A percentile compares a stretch with the other conserved stretches of the same genome.
phyloP scores from a whole-genome alignment of 176 grass and related monocot species.

The Eleusine indica region DNA sequence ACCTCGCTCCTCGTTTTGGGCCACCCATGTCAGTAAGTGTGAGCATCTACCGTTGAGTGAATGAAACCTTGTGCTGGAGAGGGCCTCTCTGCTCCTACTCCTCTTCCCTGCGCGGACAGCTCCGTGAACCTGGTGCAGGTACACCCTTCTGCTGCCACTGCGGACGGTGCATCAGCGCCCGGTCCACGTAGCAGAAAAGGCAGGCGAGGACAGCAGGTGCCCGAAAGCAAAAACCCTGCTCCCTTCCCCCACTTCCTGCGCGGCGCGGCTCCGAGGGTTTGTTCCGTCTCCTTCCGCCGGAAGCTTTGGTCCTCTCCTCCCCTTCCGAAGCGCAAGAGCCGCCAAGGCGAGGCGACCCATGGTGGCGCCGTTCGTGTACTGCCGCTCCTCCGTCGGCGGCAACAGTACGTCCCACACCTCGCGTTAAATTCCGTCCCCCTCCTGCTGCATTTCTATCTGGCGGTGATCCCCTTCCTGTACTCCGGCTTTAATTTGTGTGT shows the following conservation, averaged over 20 bases:
- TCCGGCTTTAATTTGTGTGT: not conserved
- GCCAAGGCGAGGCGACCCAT: not conserved
- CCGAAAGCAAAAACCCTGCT: not conserved
- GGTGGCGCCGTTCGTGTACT: not conserved
- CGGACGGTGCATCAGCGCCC: not conserved
- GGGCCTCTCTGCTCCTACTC: no score
- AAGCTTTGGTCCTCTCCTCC: not conserved
- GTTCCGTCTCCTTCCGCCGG: not conserved
- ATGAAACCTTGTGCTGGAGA: no score
- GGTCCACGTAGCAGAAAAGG: not conserved
- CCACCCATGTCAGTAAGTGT: no score
- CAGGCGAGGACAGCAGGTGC: not conserved
- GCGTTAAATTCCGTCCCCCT: no score
- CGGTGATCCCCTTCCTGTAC: not conserved
- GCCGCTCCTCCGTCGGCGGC: not conserved
- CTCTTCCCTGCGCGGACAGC: no score
- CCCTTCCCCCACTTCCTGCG: no score
- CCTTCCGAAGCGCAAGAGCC: not conserved
- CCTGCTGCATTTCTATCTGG: no score
- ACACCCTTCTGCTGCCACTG: no score
- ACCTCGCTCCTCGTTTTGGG: no score
- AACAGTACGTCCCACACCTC: not conserved
- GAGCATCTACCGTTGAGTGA: no score
- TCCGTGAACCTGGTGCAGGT: no score
- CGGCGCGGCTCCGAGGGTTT: not conserved